Base-by-base conservation (phyloP, 352 stramenopile genomes). In the Phytopythium cucurbitacearum region DNA sequence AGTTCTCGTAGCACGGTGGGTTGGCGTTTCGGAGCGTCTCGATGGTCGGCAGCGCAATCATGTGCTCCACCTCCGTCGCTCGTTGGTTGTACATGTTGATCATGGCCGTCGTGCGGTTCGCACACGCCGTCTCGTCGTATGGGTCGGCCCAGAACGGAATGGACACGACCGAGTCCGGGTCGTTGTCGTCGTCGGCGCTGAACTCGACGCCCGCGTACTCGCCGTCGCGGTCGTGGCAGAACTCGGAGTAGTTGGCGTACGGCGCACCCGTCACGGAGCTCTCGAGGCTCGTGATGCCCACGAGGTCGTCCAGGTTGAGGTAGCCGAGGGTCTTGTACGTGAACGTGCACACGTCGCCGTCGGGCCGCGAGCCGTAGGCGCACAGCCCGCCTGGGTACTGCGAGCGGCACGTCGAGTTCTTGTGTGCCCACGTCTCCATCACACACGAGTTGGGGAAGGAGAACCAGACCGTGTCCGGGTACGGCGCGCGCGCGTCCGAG, bases 271-370 rank as follows among this genome's bases (percentile, higher is more conserved):
- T 67, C 2, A 21, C 35, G n/a, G 44, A 11, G 47, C 71, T 65
- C 0, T 38, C 39, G 56, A 83, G 69, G 13, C 41, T 46, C 3
- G 74, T 81, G 60, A 85, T 85, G 40, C 71, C 71, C 74, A 28
- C 21, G 21, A 28, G 21, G 21, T 28, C 21, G 40, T 89, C 81
- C 47, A 91, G 71, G 4, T 64, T 52, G 3, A 91, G 60, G 51
- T 76, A 87, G 12, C 78, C 78, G 32, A 89, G 64, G 28, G 72
- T 66, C 7, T 68, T 62, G 57, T 83, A 88, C 41, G 68, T 73
- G 63, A 74, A 91, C 5, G 76, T 76, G 62, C 80, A 91, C 39
- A 51, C 73, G n/a, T 64, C 48, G n/a, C 80, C 80, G 44, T 91
- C 76, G 0, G 78, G 78, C 3, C 65, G 53, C 11, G 43, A 59